These are phyloP conservation scores for Plasmopara muralis DNA, from an alignment of 352 stramenopile species.

Conservation along the genomic window DNA sequence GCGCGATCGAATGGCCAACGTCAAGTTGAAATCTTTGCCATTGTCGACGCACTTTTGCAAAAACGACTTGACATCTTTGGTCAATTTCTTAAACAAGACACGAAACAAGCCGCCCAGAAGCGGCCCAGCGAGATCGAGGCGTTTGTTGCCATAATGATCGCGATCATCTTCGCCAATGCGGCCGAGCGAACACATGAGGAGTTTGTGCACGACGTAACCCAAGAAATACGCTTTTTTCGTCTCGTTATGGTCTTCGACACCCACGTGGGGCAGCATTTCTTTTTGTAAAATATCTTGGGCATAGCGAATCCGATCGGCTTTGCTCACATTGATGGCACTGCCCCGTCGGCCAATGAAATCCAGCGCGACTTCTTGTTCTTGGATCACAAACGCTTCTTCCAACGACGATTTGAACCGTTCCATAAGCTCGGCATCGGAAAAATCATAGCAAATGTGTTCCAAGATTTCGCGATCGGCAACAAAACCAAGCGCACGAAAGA, in stretches of 20 bases:
- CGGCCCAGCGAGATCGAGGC: slow-evolving; percentile 97
- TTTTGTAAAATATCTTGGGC: slow-evolving; percentile 98
- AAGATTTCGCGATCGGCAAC: slow-evolving; percentile 97
- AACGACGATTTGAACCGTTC: slow-evolving; percentile 97
- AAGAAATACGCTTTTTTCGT: slow-evolving; percentile 98
- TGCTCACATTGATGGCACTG: slow-evolving; percentile 92
- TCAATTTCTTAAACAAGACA: slow-evolving; percentile 98
- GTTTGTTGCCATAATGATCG: slow-evolving; percentile 99
- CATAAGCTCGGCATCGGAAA: slow-evolving; percentile 98
- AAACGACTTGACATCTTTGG: slow-evolving; percentile 96
- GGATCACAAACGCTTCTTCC: slow-evolving; percentile 98
- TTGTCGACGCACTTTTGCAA: slow-evolving; percentile 89
- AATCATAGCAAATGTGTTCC: slow-evolving; percentile 98
- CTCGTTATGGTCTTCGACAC: slow-evolving; percentile 96
- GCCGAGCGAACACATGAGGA: slow-evolving; percentile 98
- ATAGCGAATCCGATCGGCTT: slow-evolving; percentile 97
- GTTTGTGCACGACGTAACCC: slow-evolving; percentile 98
- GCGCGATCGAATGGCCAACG: slow-evolving; percentile 95
- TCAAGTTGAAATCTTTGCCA: slow-evolving; percentile 95
- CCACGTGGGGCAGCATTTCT: slow-evolving; percentile 98
- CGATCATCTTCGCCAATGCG: slow-evolving; percentile 97
- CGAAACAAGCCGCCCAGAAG: slow-evolving; percentile 97
- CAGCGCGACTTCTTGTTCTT: slow-evolving; percentile 95
- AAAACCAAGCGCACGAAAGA: slow-evolving; percentile 97
- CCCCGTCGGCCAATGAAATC: slow-evolving; percentile 98